Conservation (phyloP, 805 yeast genomes). For the Starmera quercuum region DNA sequence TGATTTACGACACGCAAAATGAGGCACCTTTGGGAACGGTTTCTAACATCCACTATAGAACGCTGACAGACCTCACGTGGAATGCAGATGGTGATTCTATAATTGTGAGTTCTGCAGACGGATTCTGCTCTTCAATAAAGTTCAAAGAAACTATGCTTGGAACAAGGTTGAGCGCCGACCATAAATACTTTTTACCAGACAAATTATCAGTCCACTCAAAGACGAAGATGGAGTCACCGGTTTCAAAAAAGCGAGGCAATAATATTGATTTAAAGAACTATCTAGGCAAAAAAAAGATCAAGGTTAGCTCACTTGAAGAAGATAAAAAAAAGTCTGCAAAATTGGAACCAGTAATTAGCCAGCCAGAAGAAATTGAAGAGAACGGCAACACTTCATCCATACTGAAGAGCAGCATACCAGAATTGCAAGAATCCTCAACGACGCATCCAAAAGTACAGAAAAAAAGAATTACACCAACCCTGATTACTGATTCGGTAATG, state of each 20-base stretch:
- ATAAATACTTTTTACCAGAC: conserved; percentile 10
- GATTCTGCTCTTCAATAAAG: conserved; percentile 70
- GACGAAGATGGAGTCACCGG: conserved; percentile 8
- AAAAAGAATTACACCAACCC: conserved; percentile 29
- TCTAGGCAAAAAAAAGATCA: no score
- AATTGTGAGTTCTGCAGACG: conserved; percentile 82
- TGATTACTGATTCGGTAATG: conserved; percentile 16
- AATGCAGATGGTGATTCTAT: conserved; percentile 63
- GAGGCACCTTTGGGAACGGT: conserved; percentile 63
- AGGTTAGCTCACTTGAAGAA: no score
- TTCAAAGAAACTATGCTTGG: conserved; percentile 56
- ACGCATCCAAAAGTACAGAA: conserved; percentile 24
- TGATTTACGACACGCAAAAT: conserved; percentile 74
- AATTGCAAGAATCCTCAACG: no score
- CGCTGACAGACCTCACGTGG: conserved; percentile 88
- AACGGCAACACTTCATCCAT: no score
- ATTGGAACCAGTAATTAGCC: no score
- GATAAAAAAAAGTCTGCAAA: no score
- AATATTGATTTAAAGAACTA: conserved; percentile 3
- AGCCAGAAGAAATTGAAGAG: no score
- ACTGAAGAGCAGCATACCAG: no score
- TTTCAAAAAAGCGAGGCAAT: conserved; percentile 3
- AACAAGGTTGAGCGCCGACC: conserved; percentile 23
- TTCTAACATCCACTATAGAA: conserved; percentile 78
- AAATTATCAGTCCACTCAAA: conserved; percentile 5